A percentile compares a stretch with the other conserved stretches of the same genome.
Evolutionary conservation across 805 yeast species (phyloP).

Genomic region (Priceomyces castillae): DNA sequence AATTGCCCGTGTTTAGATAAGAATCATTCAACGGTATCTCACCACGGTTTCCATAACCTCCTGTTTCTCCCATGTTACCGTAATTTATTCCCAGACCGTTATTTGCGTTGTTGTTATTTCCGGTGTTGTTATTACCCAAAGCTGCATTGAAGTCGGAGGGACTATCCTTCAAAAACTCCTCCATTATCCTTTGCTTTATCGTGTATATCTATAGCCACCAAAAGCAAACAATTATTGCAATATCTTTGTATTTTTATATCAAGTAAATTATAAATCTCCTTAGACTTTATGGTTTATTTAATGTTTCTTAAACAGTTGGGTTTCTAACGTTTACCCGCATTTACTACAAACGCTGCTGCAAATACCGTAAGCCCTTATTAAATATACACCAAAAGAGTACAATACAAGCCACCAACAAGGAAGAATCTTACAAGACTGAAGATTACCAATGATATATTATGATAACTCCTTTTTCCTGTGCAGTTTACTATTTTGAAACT

Average conservation of each 20-base stretch:
- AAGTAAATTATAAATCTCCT: not conserved
- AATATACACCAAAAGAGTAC: not conserved
- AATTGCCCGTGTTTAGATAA: conserved; percentile 2
- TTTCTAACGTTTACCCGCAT: conserved; percentile 4
- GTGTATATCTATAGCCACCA: not conserved
- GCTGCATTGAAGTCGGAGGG: conserved; percentile 21
- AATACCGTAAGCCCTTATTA: too few species aligned
- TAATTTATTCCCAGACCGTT: conserved; percentile 2
- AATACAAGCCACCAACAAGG: too few species aligned
- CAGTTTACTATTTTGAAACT: too few species aligned
- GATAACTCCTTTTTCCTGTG: too few species aligned
- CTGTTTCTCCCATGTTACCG: conserved; percentile 3
- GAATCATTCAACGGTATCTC: conserved; percentile 3
- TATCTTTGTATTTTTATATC: not conserved
- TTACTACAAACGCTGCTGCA: not conserved
- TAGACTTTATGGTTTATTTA: not conserved
- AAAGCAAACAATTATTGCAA: not conserved
- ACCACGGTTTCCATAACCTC: not conserved
- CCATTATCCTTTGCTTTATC: conserved; percentile 17
- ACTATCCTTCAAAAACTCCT: conserved; percentile 32
- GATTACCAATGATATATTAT: too few species aligned
- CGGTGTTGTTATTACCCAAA: conserved; percentile 2
- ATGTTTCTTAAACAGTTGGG: not conserved
- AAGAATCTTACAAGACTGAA: too few species aligned
- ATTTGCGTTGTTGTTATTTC: conserved; percentile 5